Conservation (phyloP, 805 yeast species). For the Zygosaccharomyces lentus region DNA sequence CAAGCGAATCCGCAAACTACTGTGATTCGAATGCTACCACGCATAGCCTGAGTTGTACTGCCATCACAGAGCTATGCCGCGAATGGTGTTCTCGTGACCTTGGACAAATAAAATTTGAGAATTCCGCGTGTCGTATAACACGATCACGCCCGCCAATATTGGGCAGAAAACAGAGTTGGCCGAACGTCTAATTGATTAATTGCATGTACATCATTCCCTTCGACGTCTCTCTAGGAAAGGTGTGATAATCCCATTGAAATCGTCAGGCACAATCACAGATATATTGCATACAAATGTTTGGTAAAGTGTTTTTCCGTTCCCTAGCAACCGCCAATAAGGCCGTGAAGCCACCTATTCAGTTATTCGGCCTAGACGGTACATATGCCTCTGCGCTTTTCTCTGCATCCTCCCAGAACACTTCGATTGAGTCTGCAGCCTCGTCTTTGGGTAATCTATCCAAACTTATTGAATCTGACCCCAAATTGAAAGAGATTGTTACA, state of each 20-base stretch:
- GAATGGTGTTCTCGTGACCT: neutral
- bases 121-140: neutral
- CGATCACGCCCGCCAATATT: neutral
- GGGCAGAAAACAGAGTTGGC: neutral
- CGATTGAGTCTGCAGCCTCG: conserved; percentile 64
- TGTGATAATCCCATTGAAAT: neutral
- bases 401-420: conserved; percentile 80
- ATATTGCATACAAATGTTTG: conserved; percentile 40
- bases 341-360: conserved; percentile 84
- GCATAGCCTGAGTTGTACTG: neutral
- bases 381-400: conserved; percentile 93
- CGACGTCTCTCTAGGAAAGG: neutral
- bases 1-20: neutral
- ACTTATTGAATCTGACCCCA: conserved; percentile 57
- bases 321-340: conserved; percentile 57
- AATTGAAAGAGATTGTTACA: conserved; percentile 55
- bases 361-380: conserved; percentile 94
- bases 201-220: neutral
- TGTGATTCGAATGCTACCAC: neutral
- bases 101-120: conserved; percentile 6
- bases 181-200: neutral
- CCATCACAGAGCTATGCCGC: no score
- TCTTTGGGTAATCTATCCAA: conserved; percentile 55
- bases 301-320: conserved; percentile 64
- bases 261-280: conserved; percentile 5